phyloP scores from a whole-genome alignment of 2,329 filamentous ascomycete species.

The Trichoderma pleuroti region DNA sequence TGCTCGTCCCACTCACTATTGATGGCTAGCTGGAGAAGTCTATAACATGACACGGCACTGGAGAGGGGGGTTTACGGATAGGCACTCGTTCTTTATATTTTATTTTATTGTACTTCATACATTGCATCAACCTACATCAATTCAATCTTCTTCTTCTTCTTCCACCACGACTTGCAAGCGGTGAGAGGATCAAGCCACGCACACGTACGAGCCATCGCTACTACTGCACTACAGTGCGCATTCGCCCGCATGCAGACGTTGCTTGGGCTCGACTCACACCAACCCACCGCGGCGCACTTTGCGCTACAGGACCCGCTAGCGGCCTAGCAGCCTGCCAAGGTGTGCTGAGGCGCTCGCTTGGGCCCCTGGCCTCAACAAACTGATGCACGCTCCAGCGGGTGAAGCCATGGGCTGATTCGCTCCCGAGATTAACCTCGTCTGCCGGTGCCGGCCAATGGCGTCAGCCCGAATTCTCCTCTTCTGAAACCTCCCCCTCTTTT shows the following conservation, averaged over 20 bases:
- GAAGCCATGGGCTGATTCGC: conserved; percentile 6
- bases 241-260: background rate
- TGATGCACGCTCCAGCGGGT: background rate
- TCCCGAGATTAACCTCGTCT: conserved; percentile 10
- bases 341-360: conserved; percentile 10
- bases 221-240: background rate
- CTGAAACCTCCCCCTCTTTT: conserved; percentile 3
- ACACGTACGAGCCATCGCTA: background rate
- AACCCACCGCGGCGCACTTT: background rate
- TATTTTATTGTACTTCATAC: background rate
- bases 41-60: background rate
- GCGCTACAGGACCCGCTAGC: conserved; percentile 3
- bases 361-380: conserved; percentile 13
- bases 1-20: background rate
- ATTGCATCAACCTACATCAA: background rate
- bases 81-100: background rate
- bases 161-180: background rate
- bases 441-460: background rate
- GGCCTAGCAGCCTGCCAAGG: background rate
- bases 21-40: background rate
- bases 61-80: background rate
- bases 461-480: background rate
- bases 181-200: background rate
- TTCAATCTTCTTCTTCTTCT: background rate
- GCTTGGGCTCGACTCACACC: background rate